A percentile compares a stretch with the other conserved stretches of the same genome.
Evolutionary conservation across 768 basidiomycete species (phyloP).

Genomic region (Mycena indigotica): DNA sequence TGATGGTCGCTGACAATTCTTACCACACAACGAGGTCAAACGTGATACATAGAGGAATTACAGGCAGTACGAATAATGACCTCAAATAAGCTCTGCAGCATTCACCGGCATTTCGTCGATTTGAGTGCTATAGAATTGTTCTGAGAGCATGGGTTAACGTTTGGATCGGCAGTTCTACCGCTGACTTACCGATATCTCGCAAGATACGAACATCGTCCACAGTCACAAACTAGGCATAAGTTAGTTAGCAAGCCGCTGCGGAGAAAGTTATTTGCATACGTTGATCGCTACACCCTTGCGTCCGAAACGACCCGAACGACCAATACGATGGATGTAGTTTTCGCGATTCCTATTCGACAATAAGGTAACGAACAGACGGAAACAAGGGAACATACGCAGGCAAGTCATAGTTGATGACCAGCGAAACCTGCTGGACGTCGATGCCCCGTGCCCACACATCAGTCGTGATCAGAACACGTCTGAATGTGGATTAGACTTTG

Average conservation of each 20-base stretch:
- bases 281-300: slow-evolving; percentile 99
- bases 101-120: slow-evolving; percentile 99
- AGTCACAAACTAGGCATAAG: slow-evolving; percentile 72
- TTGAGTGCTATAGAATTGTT: slow-evolving; percentile 96
- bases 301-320: slow-evolving; percentile 98
- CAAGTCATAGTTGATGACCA: slow-evolving; percentile 96
- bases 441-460: slow-evolving; percentile 98
- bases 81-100: slow-evolving; percentile 92
- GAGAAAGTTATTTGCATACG: slow-evolving; percentile 48
- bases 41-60: slow-evolving; percentile 22
- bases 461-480: slow-evolving; percentile 92
- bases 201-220: slow-evolving; percentile 95
- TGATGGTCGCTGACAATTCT: slow-evolving; percentile 3
- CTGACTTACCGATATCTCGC: slow-evolving; percentile 96
- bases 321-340: slow-evolving; percentile 99
- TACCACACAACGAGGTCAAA: slow-evolving; percentile 14
- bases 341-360: slow-evolving; percentile 75
- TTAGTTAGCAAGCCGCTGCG: slow-evolving; percentile 18
- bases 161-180: too few species aligned
- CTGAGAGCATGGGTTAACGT: too few species aligned
- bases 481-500: slow-evolving; percentile 34
- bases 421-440: slow-evolving; percentile 96
- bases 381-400: slow-evolving; percentile 66
- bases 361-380: slow-evolving; percentile 7
- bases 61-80: slow-evolving; percentile 14